These are phyloP conservation scores for Marchantia paleacea DNA, from an alignment of 225 moss, liverwort and hornwort species.

Conservation along the genomic window DNA sequence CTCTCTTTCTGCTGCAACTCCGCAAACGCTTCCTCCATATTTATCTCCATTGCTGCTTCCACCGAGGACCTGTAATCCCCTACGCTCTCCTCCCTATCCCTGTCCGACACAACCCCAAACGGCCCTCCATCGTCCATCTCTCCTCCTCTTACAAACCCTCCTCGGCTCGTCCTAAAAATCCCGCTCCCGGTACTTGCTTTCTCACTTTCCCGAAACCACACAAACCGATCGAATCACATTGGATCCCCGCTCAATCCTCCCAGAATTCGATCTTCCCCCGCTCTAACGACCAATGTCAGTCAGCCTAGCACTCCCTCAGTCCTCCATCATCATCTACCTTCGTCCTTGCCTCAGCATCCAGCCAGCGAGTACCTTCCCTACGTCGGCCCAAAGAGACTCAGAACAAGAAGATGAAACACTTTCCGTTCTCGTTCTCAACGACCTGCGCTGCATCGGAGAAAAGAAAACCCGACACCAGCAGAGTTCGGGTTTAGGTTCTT, in stretches of 20 bases:
- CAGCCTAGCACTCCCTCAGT: too few species aligned
- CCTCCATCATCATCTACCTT: too few species aligned
- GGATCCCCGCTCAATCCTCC: neutral
- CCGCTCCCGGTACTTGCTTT: neutral
- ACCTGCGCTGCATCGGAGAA: too few species aligned
- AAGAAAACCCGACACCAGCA: neutral
- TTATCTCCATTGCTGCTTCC: constrained; percentile 26
- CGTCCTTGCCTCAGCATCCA: too few species aligned
- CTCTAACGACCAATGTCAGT: neutral
- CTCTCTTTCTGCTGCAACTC: constrained; percentile 25
- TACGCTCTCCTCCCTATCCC: constrained; percentile 27
- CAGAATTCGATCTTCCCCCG: neutral
- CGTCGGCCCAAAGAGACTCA: too few species aligned
- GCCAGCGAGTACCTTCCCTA: too few species aligned
- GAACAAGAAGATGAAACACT: too few species aligned
- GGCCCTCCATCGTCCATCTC: constrained; percentile 30
- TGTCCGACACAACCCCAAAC: constrained; percentile 20
- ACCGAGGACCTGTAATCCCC: constrained; percentile 25
- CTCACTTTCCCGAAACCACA: neutral
- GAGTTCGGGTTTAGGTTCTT: neutral
- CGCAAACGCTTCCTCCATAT: constrained; percentile 25
- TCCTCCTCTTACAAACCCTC: neutral
- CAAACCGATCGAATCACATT: neutral
- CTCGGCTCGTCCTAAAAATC: neutral
- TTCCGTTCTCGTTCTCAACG: too few species aligned